These are phyloP conservation scores for Podospora australis DNA, from an alignment of 495 filamentous ascomycete species.

Conservation along the genomic window DNA sequence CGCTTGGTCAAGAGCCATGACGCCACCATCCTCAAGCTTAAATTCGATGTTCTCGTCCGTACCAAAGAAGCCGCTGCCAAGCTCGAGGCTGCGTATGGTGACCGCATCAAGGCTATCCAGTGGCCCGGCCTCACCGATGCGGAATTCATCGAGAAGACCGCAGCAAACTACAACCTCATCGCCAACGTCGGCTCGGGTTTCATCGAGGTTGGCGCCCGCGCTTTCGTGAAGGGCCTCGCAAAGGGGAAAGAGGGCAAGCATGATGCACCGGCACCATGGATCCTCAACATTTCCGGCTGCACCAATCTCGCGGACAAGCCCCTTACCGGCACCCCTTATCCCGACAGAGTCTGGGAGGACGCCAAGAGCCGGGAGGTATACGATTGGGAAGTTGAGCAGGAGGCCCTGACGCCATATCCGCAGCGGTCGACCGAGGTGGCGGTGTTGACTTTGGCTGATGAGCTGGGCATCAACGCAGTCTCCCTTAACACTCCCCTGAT, in stretches of 20 bases:
- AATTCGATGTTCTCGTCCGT: constrained; percentile 5
- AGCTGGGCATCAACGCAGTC: constrained; percentile 1
- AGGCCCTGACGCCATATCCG: neutral
- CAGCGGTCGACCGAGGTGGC: constrained; percentile 5
- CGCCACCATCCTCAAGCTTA: neutral
- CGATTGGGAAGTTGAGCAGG: neutral
- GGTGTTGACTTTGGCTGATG: constrained; percentile 2
- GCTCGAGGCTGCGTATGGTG: constrained; percentile 8
- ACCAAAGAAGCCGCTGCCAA: constrained; percentile 1
- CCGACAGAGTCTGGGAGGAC: constrained; percentile 1
- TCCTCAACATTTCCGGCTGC: constrained; percentile 7
- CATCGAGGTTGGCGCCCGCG: constrained; percentile 1
- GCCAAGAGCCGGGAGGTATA: neutral
- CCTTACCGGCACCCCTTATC: neutral
- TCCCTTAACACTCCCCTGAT: constrained; percentile 1
- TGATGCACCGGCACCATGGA: constrained; percentile 1
- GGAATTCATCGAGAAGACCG: constrained; percentile 3
- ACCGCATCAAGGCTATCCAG: constrained; percentile 11
- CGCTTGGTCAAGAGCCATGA: constrained; percentile 3
- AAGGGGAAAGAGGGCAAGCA: neutral
- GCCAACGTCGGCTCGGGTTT: constrained; percentile 8
- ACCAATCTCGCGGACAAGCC: constrained; percentile 6
- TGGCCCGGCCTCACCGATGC: constrained; percentile 10
- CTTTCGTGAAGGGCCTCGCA: constrained; percentile 4
- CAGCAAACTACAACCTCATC: constrained; percentile 5